Conservation (phyloP, 495 filamentous ascomycete species). For the Penicillium malachiteum region DNA sequence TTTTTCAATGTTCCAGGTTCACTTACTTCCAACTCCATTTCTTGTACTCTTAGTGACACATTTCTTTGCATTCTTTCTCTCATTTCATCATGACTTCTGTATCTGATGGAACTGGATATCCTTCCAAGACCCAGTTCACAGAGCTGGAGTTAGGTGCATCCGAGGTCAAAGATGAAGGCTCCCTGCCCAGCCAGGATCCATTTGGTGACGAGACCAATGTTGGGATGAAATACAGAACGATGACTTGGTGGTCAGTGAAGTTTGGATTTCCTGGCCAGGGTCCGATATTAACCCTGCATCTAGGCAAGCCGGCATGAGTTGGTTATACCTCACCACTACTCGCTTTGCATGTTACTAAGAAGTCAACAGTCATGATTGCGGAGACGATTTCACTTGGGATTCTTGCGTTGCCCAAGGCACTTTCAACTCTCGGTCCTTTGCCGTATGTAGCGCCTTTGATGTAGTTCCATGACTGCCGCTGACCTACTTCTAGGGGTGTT, state of each 20-base stretch:
- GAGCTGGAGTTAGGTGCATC: not conserved
- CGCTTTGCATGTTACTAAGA: constrained; percentile 6
- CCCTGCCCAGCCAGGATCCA: constrained; percentile 19
- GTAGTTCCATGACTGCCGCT: constrained; percentile 20
- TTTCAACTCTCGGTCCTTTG: constrained; percentile 59
- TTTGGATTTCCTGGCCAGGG: not conserved
- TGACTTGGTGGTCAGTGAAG: constrained; percentile 38
- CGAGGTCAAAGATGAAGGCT: not conserved
- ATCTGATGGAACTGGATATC: too few species aligned
- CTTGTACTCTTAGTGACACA: too few species aligned
- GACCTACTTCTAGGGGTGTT: constrained; percentile 36
- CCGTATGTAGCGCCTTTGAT: constrained; percentile 47
- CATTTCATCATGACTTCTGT: too few species aligned
- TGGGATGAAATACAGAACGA: constrained; percentile 34
- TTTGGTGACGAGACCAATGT: constrained; percentile 33
- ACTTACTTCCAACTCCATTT: too few species aligned
- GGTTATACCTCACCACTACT: constrained; percentile 4
- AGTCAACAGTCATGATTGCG: constrained; percentile 54
- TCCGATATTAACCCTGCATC: not conserved
- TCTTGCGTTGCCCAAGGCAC: constrained; percentile 56
- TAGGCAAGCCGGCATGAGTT: constrained; percentile 39
- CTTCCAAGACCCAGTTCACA: not conserved
- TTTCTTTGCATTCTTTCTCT: too few species aligned
- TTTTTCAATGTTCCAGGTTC: not conserved
- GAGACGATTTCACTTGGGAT: constrained; percentile 64